Base-by-base conservation (phyloP, 2,329 filamentous ascomycete genomes). In the Cytospora chrysosperma region DNA sequence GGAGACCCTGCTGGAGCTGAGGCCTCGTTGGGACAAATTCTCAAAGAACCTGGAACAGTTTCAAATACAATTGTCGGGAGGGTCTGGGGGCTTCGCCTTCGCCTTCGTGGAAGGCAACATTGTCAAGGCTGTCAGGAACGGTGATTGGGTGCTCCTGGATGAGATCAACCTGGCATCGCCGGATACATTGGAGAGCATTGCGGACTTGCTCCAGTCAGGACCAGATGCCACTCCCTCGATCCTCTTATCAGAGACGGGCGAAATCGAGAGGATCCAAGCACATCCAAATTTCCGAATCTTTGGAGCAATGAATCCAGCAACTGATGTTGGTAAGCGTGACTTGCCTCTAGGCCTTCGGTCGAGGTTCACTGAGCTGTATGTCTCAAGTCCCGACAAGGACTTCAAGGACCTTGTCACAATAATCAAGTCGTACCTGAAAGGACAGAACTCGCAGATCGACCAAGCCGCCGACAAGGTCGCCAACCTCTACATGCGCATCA, bases 261-360 rank as follows among this genome's bases (percentile, higher is more conserved):
- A 95, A 69, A 92, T 97, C 51, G 92, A 98, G 75, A 87, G 93
- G 68, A 88, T 99, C 40, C 84, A 88, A 65, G 95, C 93, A 0
- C 94, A 99, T 75, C 89, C 92, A 0, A 88, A 97, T 68, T 99
- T 99, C 75, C 88, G 95, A 47, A 91, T 99, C 17, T 99, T 99
- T 72, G 96, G 92, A 58, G 95, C 96, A 30, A 99, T 99, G 95
- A 99, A 99, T 72, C 95, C 95, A 32, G 95, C 95, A 6, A 99
- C 95, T 3, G 95, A 99, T 78, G 88, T 97, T 62, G 95, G 96
- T 65, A 99, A 99, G 77, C 89, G 94, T 62, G 95, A 99, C 75
- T 80, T 99, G 19, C 93, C 94, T 0, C 87, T 91, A 61, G 93
- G 94, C 1, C 86, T 98, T 51, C 85, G 94, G 61, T 96, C 93